Evolutionary conservation across 2,329 filamentous ascomycete genomes (phyloP).

Genomic region (Gnomoniopsis smithogilvyi): DNA sequence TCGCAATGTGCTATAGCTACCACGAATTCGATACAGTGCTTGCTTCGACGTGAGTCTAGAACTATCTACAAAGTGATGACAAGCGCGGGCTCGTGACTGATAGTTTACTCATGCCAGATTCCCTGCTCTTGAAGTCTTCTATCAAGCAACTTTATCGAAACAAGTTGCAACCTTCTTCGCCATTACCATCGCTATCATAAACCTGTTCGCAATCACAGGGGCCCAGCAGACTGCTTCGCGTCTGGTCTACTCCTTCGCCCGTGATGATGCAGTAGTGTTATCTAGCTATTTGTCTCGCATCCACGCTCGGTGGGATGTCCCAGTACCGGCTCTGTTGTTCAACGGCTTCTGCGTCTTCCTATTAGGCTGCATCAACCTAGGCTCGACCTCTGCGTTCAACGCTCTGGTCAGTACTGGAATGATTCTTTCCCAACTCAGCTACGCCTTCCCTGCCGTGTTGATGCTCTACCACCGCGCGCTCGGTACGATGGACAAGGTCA

Average conservation of each 20-base stretch:
- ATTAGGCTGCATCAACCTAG: constrained; percentile 12
- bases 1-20: constrained; percentile 26
- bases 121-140: constrained; percentile 16
- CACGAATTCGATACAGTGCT: constrained; percentile 20
- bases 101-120: neutral
- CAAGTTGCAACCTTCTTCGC: constrained; percentile 10
- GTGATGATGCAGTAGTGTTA: constrained; percentile 12
- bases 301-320: constrained; percentile 8
- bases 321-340: constrained; percentile 5
- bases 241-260: constrained; percentile 12
- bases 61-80: neutral
- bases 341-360: constrained; percentile 8
- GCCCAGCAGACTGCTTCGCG: constrained; percentile 14
- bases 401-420: constrained; percentile 14
- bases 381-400: constrained; percentile 14
- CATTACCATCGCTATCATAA: neutral
- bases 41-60: constrained; percentile 8
- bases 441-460: constrained; percentile 13
- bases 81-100: neutral
- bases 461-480: constrained; percentile 7
- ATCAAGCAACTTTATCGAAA: constrained; percentile 8
- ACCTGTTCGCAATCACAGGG: constrained; percentile 12
- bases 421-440: constrained; percentile 16
- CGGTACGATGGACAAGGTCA: constrained; percentile 1
- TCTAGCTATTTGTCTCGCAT: constrained; percentile 3